Evolutionary conservation across 805 yeast species (phyloP).

Genomic region (Debaryomyces tyrocola): DNA sequence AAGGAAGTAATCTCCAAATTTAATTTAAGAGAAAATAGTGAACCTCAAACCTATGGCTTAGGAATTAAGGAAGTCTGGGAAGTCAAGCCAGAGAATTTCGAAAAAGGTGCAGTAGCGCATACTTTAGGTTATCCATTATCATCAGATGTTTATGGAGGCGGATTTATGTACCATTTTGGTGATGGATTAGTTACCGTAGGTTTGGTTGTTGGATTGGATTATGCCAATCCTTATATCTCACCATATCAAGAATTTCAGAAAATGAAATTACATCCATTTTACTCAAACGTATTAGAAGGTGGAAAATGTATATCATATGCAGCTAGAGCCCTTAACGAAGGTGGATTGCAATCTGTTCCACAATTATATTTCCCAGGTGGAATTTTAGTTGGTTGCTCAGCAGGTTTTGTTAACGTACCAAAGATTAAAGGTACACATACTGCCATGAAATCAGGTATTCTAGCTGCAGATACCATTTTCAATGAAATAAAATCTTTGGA

Average conservation of each 20-base stretch:
- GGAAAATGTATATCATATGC: constrained; percentile 94
- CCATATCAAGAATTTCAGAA: constrained; percentile 96
- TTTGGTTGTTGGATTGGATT: constrained; percentile 91
- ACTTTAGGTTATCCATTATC: constrained; percentile 86
- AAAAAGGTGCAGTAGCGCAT: constrained; percentile 80
- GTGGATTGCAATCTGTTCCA: constrained; percentile 94
- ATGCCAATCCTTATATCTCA: constrained; percentile 89
- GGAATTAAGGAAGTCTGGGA: constrained; percentile 99
- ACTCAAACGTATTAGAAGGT: constrained; percentile 69
- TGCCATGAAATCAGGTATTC: constrained; percentile 92
- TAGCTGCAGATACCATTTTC: constrained; percentile 87
- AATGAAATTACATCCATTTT: constrained; percentile 90
- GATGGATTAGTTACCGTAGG: constrained; percentile 91
- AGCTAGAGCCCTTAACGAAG: constrained; percentile 96
- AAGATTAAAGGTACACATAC: constrained; percentile 97
- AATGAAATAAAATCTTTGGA: constrained; percentile 44
- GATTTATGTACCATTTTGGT: constrained; percentile 95
- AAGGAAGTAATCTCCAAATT: constrained; percentile 73
- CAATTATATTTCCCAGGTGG: constrained; percentile 94
- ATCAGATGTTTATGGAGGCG: constrained; percentile 86
- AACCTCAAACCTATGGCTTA: constrained; percentile 89
- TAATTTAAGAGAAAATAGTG: constrained; percentile 60
- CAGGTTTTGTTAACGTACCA: constrained; percentile 97
- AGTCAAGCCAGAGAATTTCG: constrained; percentile 77
- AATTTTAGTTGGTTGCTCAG: constrained; percentile 88